Evolutionary conservation across 805 yeast genomes (phyloP).

Genomic region (Monosporozyma servazzii): DNA sequence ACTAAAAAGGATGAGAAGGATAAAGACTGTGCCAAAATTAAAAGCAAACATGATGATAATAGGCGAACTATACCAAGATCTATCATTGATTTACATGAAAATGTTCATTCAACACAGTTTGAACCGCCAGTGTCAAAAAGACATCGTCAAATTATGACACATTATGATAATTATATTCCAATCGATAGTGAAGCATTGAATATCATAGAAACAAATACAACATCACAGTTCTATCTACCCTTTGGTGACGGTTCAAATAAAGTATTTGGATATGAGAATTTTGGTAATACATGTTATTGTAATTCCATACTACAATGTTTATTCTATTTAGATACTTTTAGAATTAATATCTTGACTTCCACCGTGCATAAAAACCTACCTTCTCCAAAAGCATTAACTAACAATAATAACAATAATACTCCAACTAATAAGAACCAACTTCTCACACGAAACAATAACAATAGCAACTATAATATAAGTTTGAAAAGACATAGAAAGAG

Average conservation of each 20-base stretch:
- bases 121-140: background rate
- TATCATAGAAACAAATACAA: background rate
- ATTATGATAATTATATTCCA: background rate
- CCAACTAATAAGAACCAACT: background rate
- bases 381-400: background rate
- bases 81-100: background rate
- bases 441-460: background rate
- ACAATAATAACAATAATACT: background rate
- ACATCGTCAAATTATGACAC: background rate
- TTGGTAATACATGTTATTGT: constrained; percentile 90
- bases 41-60: background rate
- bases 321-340: constrained; percentile 62
- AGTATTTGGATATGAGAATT: constrained; percentile 74
- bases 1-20: background rate
- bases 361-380: constrained; percentile 25
- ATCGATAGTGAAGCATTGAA: background rate
- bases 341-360: constrained; percentile 43
- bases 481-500: constrained; percentile 33
- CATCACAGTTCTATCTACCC: constrained; percentile 3
- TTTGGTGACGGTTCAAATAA: constrained; percentile 50
- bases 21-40: background rate
- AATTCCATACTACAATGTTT: constrained; percentile 87
- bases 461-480: constrained; percentile 14
- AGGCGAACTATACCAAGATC: background rate
- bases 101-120: background rate